Conservation (phyloP, 257 asterid species). For the Nicotiana benthamiana region DNA sequence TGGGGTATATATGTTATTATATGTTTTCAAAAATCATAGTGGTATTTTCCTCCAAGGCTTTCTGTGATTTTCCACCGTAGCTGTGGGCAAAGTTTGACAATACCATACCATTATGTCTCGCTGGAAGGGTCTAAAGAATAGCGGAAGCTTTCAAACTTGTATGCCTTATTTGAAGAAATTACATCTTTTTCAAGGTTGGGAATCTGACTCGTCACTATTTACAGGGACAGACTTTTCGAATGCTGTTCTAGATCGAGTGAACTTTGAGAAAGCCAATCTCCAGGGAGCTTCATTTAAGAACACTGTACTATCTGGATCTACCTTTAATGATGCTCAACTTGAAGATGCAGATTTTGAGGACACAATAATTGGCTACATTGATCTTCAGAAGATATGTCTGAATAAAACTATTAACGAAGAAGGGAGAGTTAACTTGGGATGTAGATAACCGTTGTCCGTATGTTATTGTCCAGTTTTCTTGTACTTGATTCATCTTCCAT, state of each 20-base stretch:
- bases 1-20: background rate
- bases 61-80: background rate
- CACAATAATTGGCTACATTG: conserved; percentile 81
- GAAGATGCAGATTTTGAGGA: conserved; percentile 81
- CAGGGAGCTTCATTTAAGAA: conserved; percentile 76
- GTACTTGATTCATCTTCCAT: conserved; percentile 6
- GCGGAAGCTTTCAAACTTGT: background rate
- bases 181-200: background rate
- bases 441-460: conserved; percentile 32
- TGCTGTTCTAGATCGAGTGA: conserved; percentile 92
- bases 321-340: conserved; percentile 66
- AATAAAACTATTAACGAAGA: conserved; percentile 64
- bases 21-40: background rate
- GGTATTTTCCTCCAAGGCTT: background rate
- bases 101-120: background rate
- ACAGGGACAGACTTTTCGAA: conserved; percentile 81
- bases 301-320: conserved; percentile 84
- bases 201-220: conserved; percentile 1
- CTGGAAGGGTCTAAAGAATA: background rate
- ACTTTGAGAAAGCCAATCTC: conserved; percentile 71
- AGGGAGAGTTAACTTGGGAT: conserved; percentile 68
- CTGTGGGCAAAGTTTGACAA: background rate
- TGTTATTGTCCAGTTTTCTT: background rate
- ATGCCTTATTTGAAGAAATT: background rate
- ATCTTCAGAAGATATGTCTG: conserved; percentile 78